phyloP scores from a whole-genome alignment of 2,329 filamentous ascomycete genomes.

The Aspergillus ruber region DNA sequence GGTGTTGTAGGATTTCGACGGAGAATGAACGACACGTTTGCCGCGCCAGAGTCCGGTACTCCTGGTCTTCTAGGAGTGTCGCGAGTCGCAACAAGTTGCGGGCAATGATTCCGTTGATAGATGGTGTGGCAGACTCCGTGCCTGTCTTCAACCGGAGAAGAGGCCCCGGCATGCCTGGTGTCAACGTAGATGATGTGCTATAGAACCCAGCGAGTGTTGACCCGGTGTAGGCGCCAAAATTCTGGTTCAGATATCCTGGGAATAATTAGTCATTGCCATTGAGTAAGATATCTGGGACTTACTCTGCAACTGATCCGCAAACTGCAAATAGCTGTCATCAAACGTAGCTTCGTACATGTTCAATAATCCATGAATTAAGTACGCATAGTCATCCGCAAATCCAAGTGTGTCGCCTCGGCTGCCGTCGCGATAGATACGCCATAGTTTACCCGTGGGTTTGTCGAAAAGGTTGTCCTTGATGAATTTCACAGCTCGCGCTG shows the following conservation, averaged over 20 bases:
- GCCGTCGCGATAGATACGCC: slow-evolving; percentile 65
- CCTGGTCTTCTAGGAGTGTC: slow-evolving; percentile 59
- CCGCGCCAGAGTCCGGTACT: slow-evolving; percentile 59
- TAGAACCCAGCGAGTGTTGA: slow-evolving; percentile 36
- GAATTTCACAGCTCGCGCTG: slow-evolving; percentile 63
- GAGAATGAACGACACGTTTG: slow-evolving; percentile 81
- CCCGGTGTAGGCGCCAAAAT: slow-evolving; percentile 65
- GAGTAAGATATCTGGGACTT: slow-evolving; percentile 23
- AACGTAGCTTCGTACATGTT: slow-evolving; percentile 79
- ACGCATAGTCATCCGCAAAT: slow-evolving; percentile 94
- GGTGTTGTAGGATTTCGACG: slow-evolving; percentile 84
- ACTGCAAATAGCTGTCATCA: slow-evolving; percentile 67
- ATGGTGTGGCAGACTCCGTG: slow-evolving; percentile 87
- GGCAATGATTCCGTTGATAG: slow-evolving; percentile 80
- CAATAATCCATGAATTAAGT: slow-evolving; percentile 73
- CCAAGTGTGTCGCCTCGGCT: slow-evolving; percentile 59
- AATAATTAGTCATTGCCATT: neutral
- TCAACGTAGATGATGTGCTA: slow-evolving; percentile 40
- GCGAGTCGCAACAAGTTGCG: slow-evolving; percentile 79
- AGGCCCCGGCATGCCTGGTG: slow-evolving; percentile 52
- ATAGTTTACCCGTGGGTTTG: slow-evolving; percentile 54
- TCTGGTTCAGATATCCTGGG: slow-evolving; percentile 62
- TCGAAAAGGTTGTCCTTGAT: slow-evolving; percentile 71
- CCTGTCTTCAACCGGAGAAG: slow-evolving; percentile 89
- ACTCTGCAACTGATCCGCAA: slow-evolving; percentile 76